Evolutionary conservation across 1,284 basidiomycete species (phyloP), one percentile per base, ranked within the genome.

Genomic region (Tylopilus sp.): DNA sequence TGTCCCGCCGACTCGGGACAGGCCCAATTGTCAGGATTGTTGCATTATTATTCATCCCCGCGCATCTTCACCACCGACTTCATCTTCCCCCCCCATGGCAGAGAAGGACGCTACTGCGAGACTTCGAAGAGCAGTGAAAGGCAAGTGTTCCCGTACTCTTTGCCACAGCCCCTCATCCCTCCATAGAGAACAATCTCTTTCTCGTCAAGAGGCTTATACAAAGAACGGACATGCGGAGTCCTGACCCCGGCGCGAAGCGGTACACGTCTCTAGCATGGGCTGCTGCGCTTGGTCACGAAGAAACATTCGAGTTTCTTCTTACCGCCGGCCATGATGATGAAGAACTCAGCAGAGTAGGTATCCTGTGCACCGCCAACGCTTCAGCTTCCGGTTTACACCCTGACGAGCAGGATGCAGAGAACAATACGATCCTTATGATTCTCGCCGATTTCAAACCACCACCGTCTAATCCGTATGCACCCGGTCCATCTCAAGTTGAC

Each of bases 191-290:
- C 72, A 94, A 94, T 70, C 81, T 95, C 54, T 86, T 92, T 57
- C 81, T 94, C 54, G 89, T 95, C 61, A 86, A 84, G 70, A 79
- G 92, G 39, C 82, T 92, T 58, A 75, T 88, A 57, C 83, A 84
- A 65, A 73, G 83, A 61, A 89, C 86, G 25, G 91, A 95, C 63
- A 82, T 95, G 74, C 81, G 93, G 25, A 96, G 96, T 71, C 82
- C 89, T 8, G 93, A 97, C 69, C 77, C 85, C 13, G 77, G 75
- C 15, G 72, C 79, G 33, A 78, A 78, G 56, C 79, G 90, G 2
- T 85, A 87, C 63, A 96, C 93, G 0, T 92, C 88, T 16, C 70
- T 97, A 7, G 90, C 90, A 12, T 94, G 91, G 87, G 84, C 93
- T 0, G 92, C 92, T 19, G 78, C 86, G 0, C 78, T 89, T 26